phyloP scores from a whole-genome alignment of 2,329 filamentous ascomycete genomes.

The Microcyclospora pomicola region DNA sequence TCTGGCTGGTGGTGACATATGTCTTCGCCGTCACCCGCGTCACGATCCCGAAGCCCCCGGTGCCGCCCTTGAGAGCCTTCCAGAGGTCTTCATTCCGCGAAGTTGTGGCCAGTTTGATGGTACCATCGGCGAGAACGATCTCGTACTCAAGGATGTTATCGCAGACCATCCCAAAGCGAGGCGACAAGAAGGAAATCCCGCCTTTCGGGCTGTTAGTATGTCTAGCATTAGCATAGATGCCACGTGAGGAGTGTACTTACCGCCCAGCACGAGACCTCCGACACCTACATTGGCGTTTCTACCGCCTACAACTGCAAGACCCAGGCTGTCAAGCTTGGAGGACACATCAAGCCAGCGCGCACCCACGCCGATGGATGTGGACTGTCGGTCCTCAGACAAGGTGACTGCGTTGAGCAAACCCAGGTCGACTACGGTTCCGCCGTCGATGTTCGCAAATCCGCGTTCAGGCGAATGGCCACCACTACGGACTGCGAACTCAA shows the following conservation, averaged over 20 bases:
- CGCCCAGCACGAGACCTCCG: conserved; percentile 29
- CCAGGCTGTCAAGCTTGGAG: conserved; percentile 25
- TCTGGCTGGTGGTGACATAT: conserved; percentile 1
- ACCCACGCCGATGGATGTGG: conserved; percentile 33
- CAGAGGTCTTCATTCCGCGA: conserved; percentile 34
- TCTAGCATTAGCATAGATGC: background rate
- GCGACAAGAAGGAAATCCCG: conserved; percentile 37
- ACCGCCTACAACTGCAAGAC: conserved; percentile 31
- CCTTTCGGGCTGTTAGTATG: conserved; percentile 12
- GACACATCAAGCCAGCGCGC: conserved; percentile 34
- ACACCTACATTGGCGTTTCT: conserved; percentile 31
- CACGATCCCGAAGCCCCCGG: conserved; percentile 32
- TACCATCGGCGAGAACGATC: conserved; percentile 28
- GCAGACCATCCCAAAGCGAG: conserved; percentile 35
- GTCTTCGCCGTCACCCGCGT: conserved; percentile 28
- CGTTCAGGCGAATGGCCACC: conserved; percentile 11
- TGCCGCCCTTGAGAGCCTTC: conserved; percentile 32
- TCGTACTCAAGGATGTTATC: conserved; percentile 12
- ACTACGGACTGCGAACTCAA: conserved; percentile 9
- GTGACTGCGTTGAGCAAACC: conserved; percentile 26
- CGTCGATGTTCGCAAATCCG: conserved; percentile 10
- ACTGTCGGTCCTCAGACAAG: conserved; percentile 21
- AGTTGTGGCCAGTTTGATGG: conserved; percentile 26
- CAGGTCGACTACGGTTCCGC: conserved; percentile 32
- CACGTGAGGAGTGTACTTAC: background rate